Base-by-base conservation (phyloP, 306 rosid species). In the Morella rubra region DNA sequence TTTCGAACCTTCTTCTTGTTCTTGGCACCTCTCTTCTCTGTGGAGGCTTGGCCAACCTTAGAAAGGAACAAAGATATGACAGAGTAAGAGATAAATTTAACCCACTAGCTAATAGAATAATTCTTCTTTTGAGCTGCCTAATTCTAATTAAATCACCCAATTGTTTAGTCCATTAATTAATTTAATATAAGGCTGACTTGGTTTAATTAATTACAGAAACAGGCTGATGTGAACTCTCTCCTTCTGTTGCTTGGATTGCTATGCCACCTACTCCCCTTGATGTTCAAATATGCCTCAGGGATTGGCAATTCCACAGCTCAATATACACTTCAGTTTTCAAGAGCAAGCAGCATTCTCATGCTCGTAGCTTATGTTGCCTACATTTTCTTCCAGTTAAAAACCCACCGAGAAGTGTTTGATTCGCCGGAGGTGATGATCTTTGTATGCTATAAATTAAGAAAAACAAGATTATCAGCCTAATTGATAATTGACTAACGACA, bases 261-360 rank as follows among this genome's bases (percentile, higher is more conserved):
- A 70, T 92, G 98, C 73, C 97, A 92, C 83, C 78, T 92, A 87
- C 85, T 92, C 82, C 98, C 98, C 9, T 71, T 94, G 75, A 27
- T 92, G 70, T 89, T 92, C 84, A 78, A 58, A 12, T 85, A 76
- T 14, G 88, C 90, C 0, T 83, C 76, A 62, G 74, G 79, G 54
- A 60, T 76, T 22, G 3, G 69, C 74, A 50, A 27, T 69, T 70
- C 77, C 37, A 46, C 86, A 8, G 87, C 67, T 8, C 77, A 56
- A n/a, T 14, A 59, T 8, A 90, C 92, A 37, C 97, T 94, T 61
- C 90, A 85, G 15, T 73, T 95, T 78, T 94, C 98, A 66, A 86
- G 98, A 85, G 96, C 95, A 61, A 84, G 97, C 86, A 89, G 98
- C 70, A 42, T 92, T 72, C 83, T 92, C 5, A 92, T 94, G 98